Base-by-base conservation (phyloP, 2,329 filamentous ascomycete species). In the Aureobasidium sp. region DNA sequence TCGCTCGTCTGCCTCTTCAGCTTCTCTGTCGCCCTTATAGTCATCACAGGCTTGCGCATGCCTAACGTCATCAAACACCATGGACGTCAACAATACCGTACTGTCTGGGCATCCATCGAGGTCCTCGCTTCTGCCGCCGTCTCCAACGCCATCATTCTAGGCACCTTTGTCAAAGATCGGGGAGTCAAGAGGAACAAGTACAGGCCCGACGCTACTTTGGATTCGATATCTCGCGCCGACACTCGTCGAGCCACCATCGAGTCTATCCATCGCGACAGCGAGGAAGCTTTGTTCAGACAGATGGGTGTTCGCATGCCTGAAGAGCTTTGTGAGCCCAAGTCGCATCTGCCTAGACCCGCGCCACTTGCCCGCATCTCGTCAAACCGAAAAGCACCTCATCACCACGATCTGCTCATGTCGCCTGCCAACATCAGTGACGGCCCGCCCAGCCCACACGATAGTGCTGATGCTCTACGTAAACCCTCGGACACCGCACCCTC, bases 111-210 rank as follows among this genome's bases (percentile, higher is more conserved):
- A 5, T 96, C 92, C 0, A 81, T 95, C 19, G 94, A 99, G 71
- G 88, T 97, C 8, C 81, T 97, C 1, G 92, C 93, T 56, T 92
- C 94, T 5, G 90, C 92, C 0, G 85, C 86, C 0, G 88, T 95
- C 0, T 90, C 93, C 14, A 99, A 97, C 71, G 87, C 88, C 3
- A 81, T 99, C 22, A 89, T 97, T 0, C 83, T 99, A 2, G 93
- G 93, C 14, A 96, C 92, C 0, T 97, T 97, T 70, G 85, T 97
- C 31, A 85, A 93, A 15, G 93, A 97, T 72, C 84, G 90, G 59
- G 94, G 94, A 29, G 78, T 91, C 44, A 97, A 97, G 79, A 96
- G 95, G 75, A 82, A 82, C 62, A 94, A 91, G 71, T 97, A 89
- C 76, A 87, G 87, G 68, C 71, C 77, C 63, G 70, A 76, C 15